phyloP scores from a whole-genome alignment of 306 rosid species.

The Hippophae gyantsensis region DNA sequence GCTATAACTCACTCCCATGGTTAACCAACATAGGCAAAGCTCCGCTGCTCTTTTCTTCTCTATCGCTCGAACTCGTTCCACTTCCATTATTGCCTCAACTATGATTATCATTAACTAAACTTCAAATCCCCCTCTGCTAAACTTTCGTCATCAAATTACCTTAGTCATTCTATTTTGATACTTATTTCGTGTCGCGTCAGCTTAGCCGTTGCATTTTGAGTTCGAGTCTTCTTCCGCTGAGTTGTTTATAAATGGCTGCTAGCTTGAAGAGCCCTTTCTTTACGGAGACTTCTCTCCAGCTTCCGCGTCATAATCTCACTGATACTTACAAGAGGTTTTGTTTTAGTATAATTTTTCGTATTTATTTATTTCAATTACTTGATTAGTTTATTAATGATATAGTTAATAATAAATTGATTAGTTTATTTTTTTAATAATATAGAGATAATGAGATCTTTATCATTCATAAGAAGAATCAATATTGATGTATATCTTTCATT shows the following conservation, averaged over 20 bases:
- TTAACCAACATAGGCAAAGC: neutral
- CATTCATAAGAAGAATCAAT: neutral
- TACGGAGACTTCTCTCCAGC: constrained; percentile 31
- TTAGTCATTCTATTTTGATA: neutral
- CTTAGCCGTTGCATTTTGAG: neutral
- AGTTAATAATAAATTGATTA: neutral
- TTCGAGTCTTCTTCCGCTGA: neutral
- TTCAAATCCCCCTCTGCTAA: neutral
- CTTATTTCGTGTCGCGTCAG: constrained; percentile 7
- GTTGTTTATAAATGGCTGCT: constrained; percentile 25
- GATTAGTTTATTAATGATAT: neutral
- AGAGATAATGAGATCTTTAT: neutral
- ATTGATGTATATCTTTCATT: too few relatives aligned
- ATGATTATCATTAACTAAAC: constrained; percentile 8
- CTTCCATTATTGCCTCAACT: constrained; percentile 7
- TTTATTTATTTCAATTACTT: neutral
- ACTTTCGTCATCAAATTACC: neutral
- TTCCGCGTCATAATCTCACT: constrained; percentile 29
- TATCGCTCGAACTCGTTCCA: neutral
- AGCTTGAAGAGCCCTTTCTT: constrained; percentile 35
- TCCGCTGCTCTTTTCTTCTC: neutral
- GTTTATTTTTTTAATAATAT: neutral
- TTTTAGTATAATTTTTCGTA: neutral
- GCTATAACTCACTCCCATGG: too few relatives aligned
- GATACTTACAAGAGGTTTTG: constrained; percentile 34